Base-by-base conservation (phyloP, 1,284 basidiomycete species). In the Irpex sp. region DNA sequence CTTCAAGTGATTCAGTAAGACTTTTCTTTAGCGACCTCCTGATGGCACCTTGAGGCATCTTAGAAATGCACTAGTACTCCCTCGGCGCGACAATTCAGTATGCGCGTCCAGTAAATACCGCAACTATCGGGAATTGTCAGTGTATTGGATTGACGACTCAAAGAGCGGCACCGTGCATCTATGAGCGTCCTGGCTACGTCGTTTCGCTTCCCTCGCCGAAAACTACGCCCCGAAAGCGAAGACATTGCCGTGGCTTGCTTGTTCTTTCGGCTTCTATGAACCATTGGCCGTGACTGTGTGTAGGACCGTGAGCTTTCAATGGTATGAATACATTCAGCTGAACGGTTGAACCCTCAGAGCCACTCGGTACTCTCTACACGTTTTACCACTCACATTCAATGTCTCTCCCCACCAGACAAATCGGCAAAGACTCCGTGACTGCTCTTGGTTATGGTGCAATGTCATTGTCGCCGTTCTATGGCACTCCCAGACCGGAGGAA, bases 371-470 rank as follows among this genome's bases (percentile, higher is more conserved):
- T 26, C 26, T 26, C 26, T 26, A 26, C 26, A 26, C 26, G 26
- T 26, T 26, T 26, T 3, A 26, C 26, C 26, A 26, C 26, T 26
- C 26, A 26, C 26, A 26, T 26, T 26, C 26, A 26, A 26, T 26
- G 26, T 43, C 49, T 51, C 17, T 51, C 11, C 66, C 69, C 15
- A 69, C 65, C 19, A 69, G 70, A 57, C 70, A 71, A 57, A 69
- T 73, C 35, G 69, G 70, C 39, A 59, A 59, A n/a, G 50, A 58
- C 19, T 37, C 59, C 2, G 68, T 73, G 13, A 61, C 67, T 9
- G 70, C 72, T 46, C 68, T 73, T 50, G 71, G 70, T n/a, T 72
- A 60, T 39, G 72, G 72, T 11, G 64, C 68, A 5, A 72, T 72
- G 71, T 67, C 69, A 15, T 43, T 73, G 8, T 62, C 68, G 7